These are phyloP conservation scores for Jimgerdemannia flammicorona DNA, from an alignment of 192 early-diverging fungal species.

Conservation along the genomic window DNA sequence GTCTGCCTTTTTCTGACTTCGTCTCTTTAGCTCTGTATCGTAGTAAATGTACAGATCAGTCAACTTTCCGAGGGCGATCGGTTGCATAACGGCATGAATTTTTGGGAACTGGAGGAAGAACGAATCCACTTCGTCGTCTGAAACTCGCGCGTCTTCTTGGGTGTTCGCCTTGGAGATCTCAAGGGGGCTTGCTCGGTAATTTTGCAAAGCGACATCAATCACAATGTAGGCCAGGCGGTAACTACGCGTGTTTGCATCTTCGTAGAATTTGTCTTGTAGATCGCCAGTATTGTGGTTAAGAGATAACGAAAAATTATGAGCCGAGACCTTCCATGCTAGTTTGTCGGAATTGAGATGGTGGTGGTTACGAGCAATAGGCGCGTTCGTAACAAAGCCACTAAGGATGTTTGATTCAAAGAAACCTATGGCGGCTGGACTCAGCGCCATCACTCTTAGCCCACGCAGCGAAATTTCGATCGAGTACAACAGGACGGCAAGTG, in stretches of 20 bases:
- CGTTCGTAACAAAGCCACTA: too few species aligned
- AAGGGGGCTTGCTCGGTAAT: slow-evolving; percentile 28
- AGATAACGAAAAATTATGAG: slow-evolving; percentile 54
- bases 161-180: slow-evolving; percentile 12
- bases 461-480: slow-evolving; percentile 56
- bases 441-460: slow-evolving; percentile 57
- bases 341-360: too few species aligned
- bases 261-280: slow-evolving; percentile 18
- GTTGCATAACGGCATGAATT: slow-evolving; percentile 70
- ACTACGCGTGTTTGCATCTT: slow-evolving; percentile 36
- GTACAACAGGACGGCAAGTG: slow-evolving; percentile 31
- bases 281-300: slow-evolving; percentile 42
- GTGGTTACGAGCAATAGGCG: too few species aligned
- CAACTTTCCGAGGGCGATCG: slow-evolving; percentile 59
- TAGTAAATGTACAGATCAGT: slow-evolving; percentile 66
- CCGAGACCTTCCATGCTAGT: slow-evolving; percentile 46
- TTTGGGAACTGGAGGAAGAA: slow-evolving; percentile 54
- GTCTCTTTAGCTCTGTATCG: slow-evolving; percentile 56
- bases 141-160: neutral
- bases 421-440: slow-evolving; percentile 51
- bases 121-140: slow-evolving; percentile 33
- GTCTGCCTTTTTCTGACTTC: slow-evolving; percentile 48
- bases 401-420: slow-evolving; percentile 61
- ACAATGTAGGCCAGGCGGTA: slow-evolving; percentile 60
- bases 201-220: slow-evolving; percentile 58